Evolutionary conservation across 768 basidiomycete genomes (phyloP).

Genomic region (Phlebiopsis gigantea): DNA sequence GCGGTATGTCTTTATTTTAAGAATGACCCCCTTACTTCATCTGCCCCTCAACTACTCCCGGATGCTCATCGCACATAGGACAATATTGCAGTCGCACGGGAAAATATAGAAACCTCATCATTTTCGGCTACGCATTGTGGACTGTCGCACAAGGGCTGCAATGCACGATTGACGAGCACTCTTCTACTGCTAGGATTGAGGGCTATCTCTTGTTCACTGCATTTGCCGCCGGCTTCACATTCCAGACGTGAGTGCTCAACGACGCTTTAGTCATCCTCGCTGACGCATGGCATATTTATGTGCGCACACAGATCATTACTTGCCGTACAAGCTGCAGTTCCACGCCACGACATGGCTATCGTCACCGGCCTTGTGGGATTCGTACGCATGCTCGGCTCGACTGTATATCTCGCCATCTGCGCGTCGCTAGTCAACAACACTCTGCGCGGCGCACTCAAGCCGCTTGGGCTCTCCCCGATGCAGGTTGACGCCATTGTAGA

Average conservation of each 20-base stretch:
- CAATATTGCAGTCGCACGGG: conserved; percentile 19
- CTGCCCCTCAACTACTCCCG: background rate
- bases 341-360: conserved; percentile 17
- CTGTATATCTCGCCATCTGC: conserved; percentile 31
- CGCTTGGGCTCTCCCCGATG: conserved; percentile 5
- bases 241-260: conserved; percentile 14
- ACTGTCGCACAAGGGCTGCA: conserved; percentile 34
- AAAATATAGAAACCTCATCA: conserved; percentile 29
- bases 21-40: background rate
- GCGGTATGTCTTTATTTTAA: conserved; percentile 6
- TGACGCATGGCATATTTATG: background rate
- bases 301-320: conserved; percentile 22
- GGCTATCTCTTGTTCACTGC: conserved; percentile 33
- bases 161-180: conserved; percentile 28
- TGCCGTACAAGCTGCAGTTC: conserved; percentile 29
- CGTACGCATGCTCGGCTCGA: conserved; percentile 35
- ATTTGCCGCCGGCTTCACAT: conserved; percentile 30
- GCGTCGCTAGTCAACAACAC: conserved; percentile 24
- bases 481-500: conserved; percentile 10
- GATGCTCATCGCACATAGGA: background rate
- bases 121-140: conserved; percentile 26
- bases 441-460: conserved; percentile 3
- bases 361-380: conserved; percentile 18
- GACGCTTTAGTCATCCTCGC: background rate
- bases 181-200: conserved; percentile 26